Base-by-base conservation (phyloP, 257 asterid genomes). In the Thymus quinquecostatus region DNA sequence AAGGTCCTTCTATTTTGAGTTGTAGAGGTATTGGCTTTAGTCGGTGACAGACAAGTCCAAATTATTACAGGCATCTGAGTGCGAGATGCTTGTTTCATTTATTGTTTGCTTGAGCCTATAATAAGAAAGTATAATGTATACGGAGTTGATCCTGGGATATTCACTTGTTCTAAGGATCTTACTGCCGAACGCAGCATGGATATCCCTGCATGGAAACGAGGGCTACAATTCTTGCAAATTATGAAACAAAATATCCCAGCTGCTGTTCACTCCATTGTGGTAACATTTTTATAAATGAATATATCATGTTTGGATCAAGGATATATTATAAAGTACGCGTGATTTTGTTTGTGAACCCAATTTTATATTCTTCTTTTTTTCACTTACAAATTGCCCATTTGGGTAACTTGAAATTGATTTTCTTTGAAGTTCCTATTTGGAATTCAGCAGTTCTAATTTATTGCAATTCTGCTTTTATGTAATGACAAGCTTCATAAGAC, bases 181-280 rank as follows among this genome's bases (percentile, higher is more conserved):
- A 89, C 89, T 91, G 82, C 91, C 96, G 95, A 88, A 87, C 96
- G 97, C 97, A 91, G 98, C 97, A 86, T 89, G 97, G 96, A 89
- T 71, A 82, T 91, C 79, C 97, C 98, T 81, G 92, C 98, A 69
- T 91, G 98, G 98, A 87, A 81, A 82, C 83, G 97, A 34, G 86
- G 83, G 77, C 91, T 94, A 60, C 86, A 81, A 62, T 85, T 78
- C 84, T 76, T 91, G 80, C 90, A 82, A 70, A 87, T 93, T 66
- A 21, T 81, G 85, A 93, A 89, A 86, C 96, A 79, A 84, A 85
- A 78, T 55, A 73, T 87, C 81, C 97, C 98, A 77, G 91, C 96
- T 68, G 96, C 96, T 4, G 87, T 89, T 64, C 97, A 94, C 81
- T 94, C 98, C 65, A 71, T 91, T 73, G 96, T 94, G 96, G 97